Base-by-base conservation (phyloP, 257 asterid genomes). In the Ballota nigra region DNA sequence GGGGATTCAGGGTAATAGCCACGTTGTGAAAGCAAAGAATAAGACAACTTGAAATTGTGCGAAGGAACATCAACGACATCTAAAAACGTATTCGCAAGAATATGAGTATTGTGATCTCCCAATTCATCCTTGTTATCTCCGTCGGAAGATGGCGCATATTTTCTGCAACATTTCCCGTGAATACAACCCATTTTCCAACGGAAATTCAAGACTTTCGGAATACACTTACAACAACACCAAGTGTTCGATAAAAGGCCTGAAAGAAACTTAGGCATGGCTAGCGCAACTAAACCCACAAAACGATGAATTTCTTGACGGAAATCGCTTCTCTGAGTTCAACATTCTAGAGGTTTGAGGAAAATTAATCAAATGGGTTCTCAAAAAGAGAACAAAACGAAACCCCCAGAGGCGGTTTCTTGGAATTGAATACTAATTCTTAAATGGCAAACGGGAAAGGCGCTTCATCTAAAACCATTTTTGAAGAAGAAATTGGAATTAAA, bases 1-100 rank as follows among this genome's bases (percentile, higher is more conserved):
- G 96, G 92, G 60, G 85, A 77, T 56, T 91, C 97, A 5, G 98
- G 99, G 83, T 94, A 94, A 75, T 78, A 82, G 5, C 98, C 96
- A 15, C 96, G 92, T 53, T 84, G 96, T 4, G 90, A 79, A 66
- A 91, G 86, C 20, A 86, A 87, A 63, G 95, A 79, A 69, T 85
- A 94, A 69, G 87, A 89, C 58, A 94, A 71, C 83, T 79, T 81
- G 68, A 83, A 79, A 76, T 86, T 73, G 65, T 89, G 91, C 0
- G 97, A 87, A 72, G 98, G 98, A 76, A 94, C 87, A 62, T 87
- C 89, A 70, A 90, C 95, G 80, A 81, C 82, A 24, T 80, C 94
- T 36, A 85, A 7, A 6, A 97, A 77, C 18, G 81, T 60, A 63
- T 79, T 72, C 16, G 87, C 84, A 66, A 77, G 40, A 19, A 76